A percentile compares a stretch with the other conserved stretches of the same genome.
Conservation (phyloP, 2,329 filamentous ascomycete species). For the Colletotrichum sidae region DNA sequence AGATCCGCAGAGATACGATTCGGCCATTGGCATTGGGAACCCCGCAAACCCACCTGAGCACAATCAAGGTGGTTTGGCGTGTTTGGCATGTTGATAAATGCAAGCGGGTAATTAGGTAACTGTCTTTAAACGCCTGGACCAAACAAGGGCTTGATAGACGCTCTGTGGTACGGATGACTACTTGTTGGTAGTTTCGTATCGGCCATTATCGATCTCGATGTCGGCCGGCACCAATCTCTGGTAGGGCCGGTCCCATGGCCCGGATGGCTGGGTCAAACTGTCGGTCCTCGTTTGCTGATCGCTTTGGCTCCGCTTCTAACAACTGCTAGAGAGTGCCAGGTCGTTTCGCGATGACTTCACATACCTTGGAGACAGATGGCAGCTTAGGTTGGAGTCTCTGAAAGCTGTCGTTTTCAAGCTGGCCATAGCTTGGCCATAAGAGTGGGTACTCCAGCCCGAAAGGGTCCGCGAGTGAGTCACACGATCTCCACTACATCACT, state of each 20-base stretch:
- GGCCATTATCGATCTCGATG: no score
- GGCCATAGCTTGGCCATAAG: background rate
- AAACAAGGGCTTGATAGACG: background rate
- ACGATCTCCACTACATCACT: background rate
- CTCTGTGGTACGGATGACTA: no score
- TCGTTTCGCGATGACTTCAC: no score
- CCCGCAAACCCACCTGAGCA: constrained; percentile 13
- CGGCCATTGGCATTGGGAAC: background rate
- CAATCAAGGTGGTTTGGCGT: constrained; percentile 10
- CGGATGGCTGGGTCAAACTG: background rate
- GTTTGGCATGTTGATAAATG: constrained; percentile 6
- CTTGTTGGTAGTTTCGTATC: no score
- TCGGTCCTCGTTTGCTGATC: background rate
- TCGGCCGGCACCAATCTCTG: background rate
- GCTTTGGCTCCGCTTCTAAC: background rate
- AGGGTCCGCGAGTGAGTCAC: constrained; percentile 21
- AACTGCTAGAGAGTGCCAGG: no score
- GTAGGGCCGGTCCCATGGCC: background rate
- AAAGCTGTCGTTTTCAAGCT: background rate
- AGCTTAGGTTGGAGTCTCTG: background rate
- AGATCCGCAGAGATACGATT: constrained; percentile 14
- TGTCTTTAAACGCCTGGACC: background rate
- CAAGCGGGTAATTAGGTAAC: constrained; percentile 1
- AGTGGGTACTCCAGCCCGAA: background rate
- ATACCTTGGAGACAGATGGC: no score